Percentiles rank a stretch among this genome's conserved stretches.
Conservation (phyloP, 2,329 filamentous ascomycete species). For the Nectriaceae sp. region DNA sequence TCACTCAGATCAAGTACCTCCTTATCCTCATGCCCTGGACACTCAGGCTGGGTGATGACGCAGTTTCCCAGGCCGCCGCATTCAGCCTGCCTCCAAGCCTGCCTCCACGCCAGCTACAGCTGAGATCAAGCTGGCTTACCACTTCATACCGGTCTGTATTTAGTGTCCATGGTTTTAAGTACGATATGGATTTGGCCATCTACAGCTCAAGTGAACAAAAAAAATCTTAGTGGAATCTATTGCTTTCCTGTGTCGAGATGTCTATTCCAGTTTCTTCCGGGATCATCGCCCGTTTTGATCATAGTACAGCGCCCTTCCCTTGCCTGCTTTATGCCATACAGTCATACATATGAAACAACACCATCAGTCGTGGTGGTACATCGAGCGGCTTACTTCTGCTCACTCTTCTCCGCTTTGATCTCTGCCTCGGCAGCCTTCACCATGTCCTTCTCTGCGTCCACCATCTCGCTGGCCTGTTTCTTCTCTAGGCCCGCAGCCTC, state of each 20-base stretch:
- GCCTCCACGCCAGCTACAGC: too few relatives aligned
- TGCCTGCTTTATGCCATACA: conserved; percentile 28
- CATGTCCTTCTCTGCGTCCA: conserved; percentile 56
- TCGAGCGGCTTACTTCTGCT: conserved; percentile 38
- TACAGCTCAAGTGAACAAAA: too few relatives aligned
- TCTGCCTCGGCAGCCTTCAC: conserved; percentile 30
- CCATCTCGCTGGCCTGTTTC: conserved; percentile 54
- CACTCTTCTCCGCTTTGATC: conserved; percentile 30
- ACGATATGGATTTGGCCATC: too few relatives aligned
- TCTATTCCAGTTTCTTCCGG: conserved; percentile 25
- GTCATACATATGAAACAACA: conserved; percentile 35
- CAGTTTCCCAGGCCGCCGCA: conserved; percentile 10
- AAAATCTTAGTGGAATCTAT: conserved; percentile 33
- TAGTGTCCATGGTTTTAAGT: too few relatives aligned
- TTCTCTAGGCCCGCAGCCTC: conserved; percentile 49
- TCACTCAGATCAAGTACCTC: conserved; percentile 1
- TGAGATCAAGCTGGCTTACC: conserved; percentile 13
- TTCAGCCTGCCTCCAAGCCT: conserved; percentile 6
- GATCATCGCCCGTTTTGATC: conserved; percentile 23
- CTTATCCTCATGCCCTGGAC: conserved; percentile 4
- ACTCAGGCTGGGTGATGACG: conserved; percentile 11
- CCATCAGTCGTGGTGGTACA: conserved; percentile 25
- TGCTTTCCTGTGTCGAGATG: conserved; percentile 31
- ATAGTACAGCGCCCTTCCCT: conserved; percentile 24
- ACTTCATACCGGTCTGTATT: too few relatives aligned